A percentile compares a stretch with the other conserved stretches of the same genome.
Evolutionary conservation across 345 rosid species (phyloP).

Genomic region (Zanthoxylum bungeanum): DNA sequence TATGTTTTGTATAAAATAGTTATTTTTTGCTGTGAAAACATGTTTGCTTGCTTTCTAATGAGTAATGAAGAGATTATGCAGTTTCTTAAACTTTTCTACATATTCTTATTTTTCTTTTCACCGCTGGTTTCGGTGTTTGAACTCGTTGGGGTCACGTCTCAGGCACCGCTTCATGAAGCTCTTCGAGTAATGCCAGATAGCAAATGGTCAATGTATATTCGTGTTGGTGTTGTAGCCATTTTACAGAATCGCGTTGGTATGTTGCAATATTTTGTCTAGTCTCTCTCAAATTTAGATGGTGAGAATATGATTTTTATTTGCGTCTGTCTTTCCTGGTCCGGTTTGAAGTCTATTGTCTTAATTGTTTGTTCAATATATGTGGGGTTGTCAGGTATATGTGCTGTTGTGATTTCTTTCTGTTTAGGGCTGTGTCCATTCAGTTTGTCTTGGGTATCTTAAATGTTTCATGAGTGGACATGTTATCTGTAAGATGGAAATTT

Average conservation of each 20-base stretch:
- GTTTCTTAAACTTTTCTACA: not conserved
- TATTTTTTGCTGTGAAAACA: not conserved
- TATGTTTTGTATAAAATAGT: not conserved
- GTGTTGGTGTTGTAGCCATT: conserved; percentile 67
- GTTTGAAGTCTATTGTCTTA: not conserved
- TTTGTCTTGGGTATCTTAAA: not conserved
- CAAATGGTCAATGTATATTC: conserved; percentile 63
- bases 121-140: not conserved
- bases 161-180: conserved; percentile 62
- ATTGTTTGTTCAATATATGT: not conserved
- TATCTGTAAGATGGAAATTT: not conserved
- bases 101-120: not conserved
- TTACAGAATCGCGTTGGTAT: conserved; percentile 88
- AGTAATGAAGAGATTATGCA: not conserved
- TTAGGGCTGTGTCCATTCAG: not conserved
- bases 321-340: not conserved
- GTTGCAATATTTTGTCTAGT: conserved; percentile 20
- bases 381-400: not conserved
- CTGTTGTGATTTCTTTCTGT: not conserved
- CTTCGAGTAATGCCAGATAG: conserved; percentile 42
- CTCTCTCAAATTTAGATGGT: not conserved
- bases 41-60: not conserved
- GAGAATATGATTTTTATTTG: not conserved
- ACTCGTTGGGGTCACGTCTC: conserved; percentile 5
- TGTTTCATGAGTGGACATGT: not conserved